Conservation (phyloP, 2,329 filamentous ascomycete species). For the Pyricularia sp. region DNA sequence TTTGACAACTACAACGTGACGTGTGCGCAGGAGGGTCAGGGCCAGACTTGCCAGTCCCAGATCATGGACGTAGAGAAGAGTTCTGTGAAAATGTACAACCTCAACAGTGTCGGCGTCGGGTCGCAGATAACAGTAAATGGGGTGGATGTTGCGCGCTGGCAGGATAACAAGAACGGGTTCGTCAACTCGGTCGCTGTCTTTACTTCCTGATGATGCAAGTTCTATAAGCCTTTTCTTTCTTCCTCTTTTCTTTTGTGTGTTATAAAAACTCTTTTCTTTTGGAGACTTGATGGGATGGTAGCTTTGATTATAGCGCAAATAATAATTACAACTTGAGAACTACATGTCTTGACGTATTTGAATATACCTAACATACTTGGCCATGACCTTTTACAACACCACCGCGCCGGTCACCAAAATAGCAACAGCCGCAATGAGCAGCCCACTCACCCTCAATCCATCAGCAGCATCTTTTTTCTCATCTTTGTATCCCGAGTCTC, state of each 20-base stretch:
- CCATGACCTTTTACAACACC: too few relatives aligned
- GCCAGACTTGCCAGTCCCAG: slow-evolving; percentile 30
- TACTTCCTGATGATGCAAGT: slow-evolving; percentile 2
- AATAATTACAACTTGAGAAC: neutral
- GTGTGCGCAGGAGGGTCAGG: slow-evolving; percentile 24
- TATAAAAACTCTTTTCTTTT: neutral
- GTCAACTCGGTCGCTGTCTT: slow-evolving; percentile 16
- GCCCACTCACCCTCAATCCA: neutral
- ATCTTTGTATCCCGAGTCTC: too few relatives aligned
- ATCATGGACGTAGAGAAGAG: slow-evolving; percentile 27
- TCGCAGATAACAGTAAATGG: slow-evolving; percentile 12
- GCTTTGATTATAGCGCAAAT: neutral
- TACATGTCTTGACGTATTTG: too few relatives aligned
- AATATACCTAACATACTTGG: too few relatives aligned
- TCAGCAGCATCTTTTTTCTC: neutral
- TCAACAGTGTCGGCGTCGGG: slow-evolving; percentile 33
- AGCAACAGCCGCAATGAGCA: neutral
- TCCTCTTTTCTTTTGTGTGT: neutral
- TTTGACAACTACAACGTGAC: slow-evolving; percentile 47
- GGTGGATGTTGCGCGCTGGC: slow-evolving; percentile 11
- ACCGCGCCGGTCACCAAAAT: neutral
- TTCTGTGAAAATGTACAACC: slow-evolving; percentile 29
- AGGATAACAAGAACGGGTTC: slow-evolving; percentile 14
- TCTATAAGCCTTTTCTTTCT: neutral
- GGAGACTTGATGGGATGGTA: neutral